Evolutionary conservation across 441 rosid genomes (phyloP), one percentile per base, ranked within the genome.

Genomic region (Jatropha podagrica): DNA sequence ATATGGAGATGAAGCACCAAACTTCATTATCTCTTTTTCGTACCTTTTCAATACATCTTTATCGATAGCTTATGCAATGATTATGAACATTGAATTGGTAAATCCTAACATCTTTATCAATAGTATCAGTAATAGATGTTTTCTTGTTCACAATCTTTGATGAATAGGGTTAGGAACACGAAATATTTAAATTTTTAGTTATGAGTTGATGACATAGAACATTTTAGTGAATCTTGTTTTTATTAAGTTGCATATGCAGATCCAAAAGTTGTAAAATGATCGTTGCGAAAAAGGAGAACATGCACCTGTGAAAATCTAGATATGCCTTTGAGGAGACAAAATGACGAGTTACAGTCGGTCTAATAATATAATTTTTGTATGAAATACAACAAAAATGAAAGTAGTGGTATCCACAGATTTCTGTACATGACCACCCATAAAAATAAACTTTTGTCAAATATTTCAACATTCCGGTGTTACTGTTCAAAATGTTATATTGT

Each of bases 251-350:
- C 32, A 18, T 20, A 17, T 18, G 23, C 27, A 56, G 27, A 9
- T 23, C 14, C 32, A 59, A 59, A 13, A 23, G 2, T 59, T 32
- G 12, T 38, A 9, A 72, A 3, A 0, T 26, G 59, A 42, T 18
- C 40, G 17, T 15, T 14, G 41, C 38, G 42, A 74, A 74, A 4
- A 7, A 2, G 42, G 26, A 44, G 27, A 17, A 37, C 9, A 60
- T 13, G 6, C 76, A 91, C 97, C 89, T 81, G 80, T 40, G 97
- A 95, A 73, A 88, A 92, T 81, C 91, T 77, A 70, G 91, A 68
- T 64, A 82, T 72, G 86, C 87, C 88, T 81, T 76, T 83, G 48
- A 88, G 74, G 49, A 92, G 86, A 78, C 66, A 88, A 27, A 92
- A 85, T 6, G 94, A 86, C 69, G 90, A 23, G 23, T 0, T 0